Base-by-base conservation (phyloP, 768 basidiomycete genomes). In the Dioszegia crocea region DNA sequence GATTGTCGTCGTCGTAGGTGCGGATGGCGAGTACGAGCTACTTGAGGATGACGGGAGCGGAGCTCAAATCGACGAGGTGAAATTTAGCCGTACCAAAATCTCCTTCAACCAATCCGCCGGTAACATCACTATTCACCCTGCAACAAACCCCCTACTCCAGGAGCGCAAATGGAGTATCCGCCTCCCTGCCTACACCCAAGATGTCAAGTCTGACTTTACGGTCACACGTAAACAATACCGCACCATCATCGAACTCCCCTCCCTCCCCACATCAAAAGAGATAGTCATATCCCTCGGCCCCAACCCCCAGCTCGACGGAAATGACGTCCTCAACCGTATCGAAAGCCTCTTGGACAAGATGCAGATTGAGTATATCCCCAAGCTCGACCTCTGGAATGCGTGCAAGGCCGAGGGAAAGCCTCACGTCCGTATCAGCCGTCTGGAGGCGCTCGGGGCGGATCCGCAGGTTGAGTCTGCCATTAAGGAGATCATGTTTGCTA, bases 21-120 rank as follows among this genome's bases (percentile, higher is more conserved):
- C 40, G 23, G 51, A 61, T 27, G 63, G 59, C 1, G 23, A 39
- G n/a, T 64, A 57, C 29, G 63, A 61, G 30, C 36, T 64, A 2
- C 29, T 61, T 2, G 63, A 64, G 41, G 63, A 64, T 24, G 55
- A 61, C 30, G 63, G 63, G 17, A 24, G 29, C 16, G 63, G 55
- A 14, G 41, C 54, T n/a, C n/a, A 40, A 27, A 23, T 56, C 12
- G 45, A 61, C 2, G 39, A 47, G 44, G 46, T 61, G 27, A 55
- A 49, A 9, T 61, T 61, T 24, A 23, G 26, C 31, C 30, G 46
- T 10, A 61, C 53, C 16, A 30, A 26, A 4, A 61, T 61, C 38
- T 48, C 46, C 9, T 56, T 31, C 46, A 33, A 41, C 38, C 59
- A 61, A 41, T 23, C 52, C 16, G 14, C 24, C 8, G 59, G 59